Evolutionary conservation across 352 stramenopile species (phyloP).

Genomic region (Phytophthora hybrid): DNA sequence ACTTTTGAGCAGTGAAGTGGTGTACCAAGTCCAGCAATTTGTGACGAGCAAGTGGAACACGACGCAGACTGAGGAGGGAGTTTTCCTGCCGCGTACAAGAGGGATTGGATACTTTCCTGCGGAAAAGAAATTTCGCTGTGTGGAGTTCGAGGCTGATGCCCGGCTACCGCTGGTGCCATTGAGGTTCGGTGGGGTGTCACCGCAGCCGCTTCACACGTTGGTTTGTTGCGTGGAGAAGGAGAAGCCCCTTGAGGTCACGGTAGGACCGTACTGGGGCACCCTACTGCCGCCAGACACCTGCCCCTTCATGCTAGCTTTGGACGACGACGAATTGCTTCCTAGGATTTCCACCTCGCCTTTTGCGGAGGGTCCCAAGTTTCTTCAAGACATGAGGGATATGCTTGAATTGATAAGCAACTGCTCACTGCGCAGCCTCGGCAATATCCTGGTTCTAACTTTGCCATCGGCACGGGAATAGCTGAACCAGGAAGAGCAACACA

Average conservation of each 20-base stretch:
- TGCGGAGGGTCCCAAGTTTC: slow-evolving; percentile 42
- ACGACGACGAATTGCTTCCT: slow-evolving; percentile 29
- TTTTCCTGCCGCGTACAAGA: slow-evolving; percentile 25
- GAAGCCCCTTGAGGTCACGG: slow-evolving; percentile 10
- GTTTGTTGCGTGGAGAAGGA: slow-evolving; percentile 35
- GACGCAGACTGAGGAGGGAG: slow-evolving; percentile 9
- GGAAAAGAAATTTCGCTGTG: slow-evolving; percentile 23
- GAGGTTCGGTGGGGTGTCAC: slow-evolving; percentile 33
- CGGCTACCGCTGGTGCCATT: slow-evolving; percentile 26
- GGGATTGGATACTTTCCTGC: slow-evolving; percentile 39
- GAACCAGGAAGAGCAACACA: background rate
- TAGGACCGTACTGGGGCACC: slow-evolving; percentile 31
- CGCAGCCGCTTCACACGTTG: slow-evolving; percentile 30
- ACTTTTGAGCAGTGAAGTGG: slow-evolving; percentile 17
- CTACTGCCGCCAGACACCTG: slow-evolving; percentile 29
- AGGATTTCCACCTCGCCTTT: slow-evolving; percentile 40
- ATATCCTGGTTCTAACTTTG: slow-evolving; percentile 26
- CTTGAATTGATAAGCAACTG: slow-evolving; percentile 32
- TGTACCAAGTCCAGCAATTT: slow-evolving; percentile 31
- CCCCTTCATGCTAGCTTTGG: slow-evolving; percentile 27
- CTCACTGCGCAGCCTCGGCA: slow-evolving; percentile 22
- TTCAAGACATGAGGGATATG: slow-evolving; percentile 44
- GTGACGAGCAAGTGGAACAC: slow-evolving; percentile 36
- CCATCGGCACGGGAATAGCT: background rate
- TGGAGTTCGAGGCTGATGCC: slow-evolving; percentile 36